phyloP scores from a whole-genome alignment of 257 asterid species.

The Nicotiana benthamiana region DNA sequence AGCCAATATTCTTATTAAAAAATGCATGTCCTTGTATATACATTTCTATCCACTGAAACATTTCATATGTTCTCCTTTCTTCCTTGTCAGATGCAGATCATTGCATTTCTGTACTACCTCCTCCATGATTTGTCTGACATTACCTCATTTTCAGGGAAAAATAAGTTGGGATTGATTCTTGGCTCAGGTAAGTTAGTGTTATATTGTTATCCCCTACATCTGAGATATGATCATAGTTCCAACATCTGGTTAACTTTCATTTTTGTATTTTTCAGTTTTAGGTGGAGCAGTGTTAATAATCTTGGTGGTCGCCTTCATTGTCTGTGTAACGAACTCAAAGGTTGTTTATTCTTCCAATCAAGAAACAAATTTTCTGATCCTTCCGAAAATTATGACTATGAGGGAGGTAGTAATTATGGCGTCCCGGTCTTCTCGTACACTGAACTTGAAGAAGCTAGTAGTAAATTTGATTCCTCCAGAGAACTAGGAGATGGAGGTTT shows the following conservation, averaged over 20 bases:
- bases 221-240: neutral
- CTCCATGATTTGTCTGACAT: neutral
- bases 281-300: slow-evolving; percentile 27
- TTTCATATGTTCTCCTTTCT: neutral
- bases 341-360: slow-evolving; percentile 16
- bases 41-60: neutral
- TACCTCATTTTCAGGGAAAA: neutral
- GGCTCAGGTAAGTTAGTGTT: slow-evolving; percentile 13
- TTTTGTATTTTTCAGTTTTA: slow-evolving; percentile 21
- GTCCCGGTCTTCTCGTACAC: slow-evolving; percentile 53
- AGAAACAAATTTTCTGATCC: slow-evolving; percentile 32
- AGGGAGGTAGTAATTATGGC: slow-evolving; percentile 37
- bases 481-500: slow-evolving; percentile 86
- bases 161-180: neutral
- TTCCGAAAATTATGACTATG: slow-evolving; percentile 32
- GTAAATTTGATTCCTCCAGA: slow-evolving; percentile 42
- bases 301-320: neutral
- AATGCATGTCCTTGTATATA: neutral
- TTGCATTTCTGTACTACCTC: neutral
- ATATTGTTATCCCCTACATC: neutral
- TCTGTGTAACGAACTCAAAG: slow-evolving; percentile 21
- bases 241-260: neutral
- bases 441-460: slow-evolving; percentile 54
- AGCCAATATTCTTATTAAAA: neutral
- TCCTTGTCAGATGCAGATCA: neutral